Conservation (phyloP, 1,284 basidiomycete species). For the Apiotrichum porosum region DNA sequence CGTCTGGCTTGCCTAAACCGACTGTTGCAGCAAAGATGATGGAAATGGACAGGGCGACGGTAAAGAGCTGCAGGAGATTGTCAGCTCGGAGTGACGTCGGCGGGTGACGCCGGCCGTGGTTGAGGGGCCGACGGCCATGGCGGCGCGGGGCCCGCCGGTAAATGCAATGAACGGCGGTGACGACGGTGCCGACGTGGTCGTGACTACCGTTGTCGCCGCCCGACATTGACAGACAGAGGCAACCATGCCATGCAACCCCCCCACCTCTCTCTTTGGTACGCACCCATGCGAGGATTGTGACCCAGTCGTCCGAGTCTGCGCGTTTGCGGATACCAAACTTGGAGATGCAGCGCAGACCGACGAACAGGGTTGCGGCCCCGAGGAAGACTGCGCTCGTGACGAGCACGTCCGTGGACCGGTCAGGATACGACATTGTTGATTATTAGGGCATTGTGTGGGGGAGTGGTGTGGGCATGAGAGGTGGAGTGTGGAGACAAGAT, state of each 20-base stretch:
- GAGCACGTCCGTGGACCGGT: constrained; percentile 36
- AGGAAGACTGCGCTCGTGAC: constrained; percentile 32
- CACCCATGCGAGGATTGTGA: constrained; percentile 44
- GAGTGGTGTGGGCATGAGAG: too few relatives aligned
- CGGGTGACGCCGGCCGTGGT: too few relatives aligned
- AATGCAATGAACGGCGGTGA: too few relatives aligned
- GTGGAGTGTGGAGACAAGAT: too few relatives aligned
- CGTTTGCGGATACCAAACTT: constrained; percentile 42
- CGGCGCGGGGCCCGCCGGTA: too few relatives aligned
- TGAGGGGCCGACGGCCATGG: too few relatives aligned
- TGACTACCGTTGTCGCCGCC: too few relatives aligned
- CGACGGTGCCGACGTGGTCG: too few relatives aligned
- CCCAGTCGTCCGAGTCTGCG: constrained; percentile 35
- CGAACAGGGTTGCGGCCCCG: constrained; percentile 38
- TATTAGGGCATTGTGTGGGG: too few relatives aligned
- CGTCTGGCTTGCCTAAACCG: constrained; percentile 40
- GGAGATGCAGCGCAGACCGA: constrained; percentile 34
- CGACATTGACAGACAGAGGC: too few relatives aligned
- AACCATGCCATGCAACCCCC: too few relatives aligned
- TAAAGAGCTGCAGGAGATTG: constrained; percentile 26
- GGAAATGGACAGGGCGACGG: constrained; percentile 24
- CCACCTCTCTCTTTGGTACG: too few relatives aligned
- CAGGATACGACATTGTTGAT: constrained; percentile 2
- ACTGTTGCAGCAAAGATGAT: constrained; percentile 35
- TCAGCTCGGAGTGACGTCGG: not conserved